Conservation (phyloP, 495 filamentous ascomycete species). For the Hyaloscypha finlandica region DNA sequence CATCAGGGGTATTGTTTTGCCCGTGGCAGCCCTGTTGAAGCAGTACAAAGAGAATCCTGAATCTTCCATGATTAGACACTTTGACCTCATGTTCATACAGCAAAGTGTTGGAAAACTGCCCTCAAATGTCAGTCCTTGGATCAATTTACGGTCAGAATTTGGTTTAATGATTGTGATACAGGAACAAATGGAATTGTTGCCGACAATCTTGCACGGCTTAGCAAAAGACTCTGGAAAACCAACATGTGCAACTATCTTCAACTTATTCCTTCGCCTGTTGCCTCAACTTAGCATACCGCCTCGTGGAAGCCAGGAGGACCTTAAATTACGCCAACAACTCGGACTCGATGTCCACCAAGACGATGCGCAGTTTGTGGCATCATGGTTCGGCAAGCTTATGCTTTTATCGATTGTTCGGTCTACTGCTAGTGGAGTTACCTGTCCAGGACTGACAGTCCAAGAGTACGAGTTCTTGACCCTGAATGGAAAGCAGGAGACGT, state of each 20-base stretch:
- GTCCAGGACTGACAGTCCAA: slow-evolving; percentile 67
- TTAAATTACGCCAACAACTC: slow-evolving; percentile 61
- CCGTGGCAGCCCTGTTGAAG: slow-evolving; percentile 77
- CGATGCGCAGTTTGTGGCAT: slow-evolving; percentile 74
- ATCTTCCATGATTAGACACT: slow-evolving; percentile 76
- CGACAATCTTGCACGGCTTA: slow-evolving; percentile 72
- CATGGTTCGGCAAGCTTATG: slow-evolving; percentile 79
- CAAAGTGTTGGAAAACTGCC: slow-evolving; percentile 76
- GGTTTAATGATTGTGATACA: slow-evolving; percentile 23
- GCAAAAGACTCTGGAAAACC: slow-evolving; percentile 61
- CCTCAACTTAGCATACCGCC: slow-evolving; percentile 69
- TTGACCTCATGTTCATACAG: slow-evolving; percentile 87
- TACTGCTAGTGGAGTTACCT: slow-evolving; percentile 35
- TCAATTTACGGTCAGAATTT: neutral
- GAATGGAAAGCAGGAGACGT: slow-evolving; percentile 65
- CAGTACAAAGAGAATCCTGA: slow-evolving; percentile 81
- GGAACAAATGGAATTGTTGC: slow-evolving; percentile 69
- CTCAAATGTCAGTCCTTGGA: slow-evolving; percentile 36
- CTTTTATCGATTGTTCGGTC: slow-evolving; percentile 58
- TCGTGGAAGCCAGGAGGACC: slow-evolving; percentile 78
- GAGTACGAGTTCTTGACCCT: slow-evolving; percentile 77
- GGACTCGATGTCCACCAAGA: slow-evolving; percentile 59
- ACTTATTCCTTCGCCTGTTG: slow-evolving; percentile 76
- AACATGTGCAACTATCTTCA: slow-evolving; percentile 77
- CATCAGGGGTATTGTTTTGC: slow-evolving; percentile 67